These are phyloP conservation scores for Sporisorium reilianum DNA, from an alignment of 1,284 basidiomycete genomes.

Conservation along the genomic window DNA sequence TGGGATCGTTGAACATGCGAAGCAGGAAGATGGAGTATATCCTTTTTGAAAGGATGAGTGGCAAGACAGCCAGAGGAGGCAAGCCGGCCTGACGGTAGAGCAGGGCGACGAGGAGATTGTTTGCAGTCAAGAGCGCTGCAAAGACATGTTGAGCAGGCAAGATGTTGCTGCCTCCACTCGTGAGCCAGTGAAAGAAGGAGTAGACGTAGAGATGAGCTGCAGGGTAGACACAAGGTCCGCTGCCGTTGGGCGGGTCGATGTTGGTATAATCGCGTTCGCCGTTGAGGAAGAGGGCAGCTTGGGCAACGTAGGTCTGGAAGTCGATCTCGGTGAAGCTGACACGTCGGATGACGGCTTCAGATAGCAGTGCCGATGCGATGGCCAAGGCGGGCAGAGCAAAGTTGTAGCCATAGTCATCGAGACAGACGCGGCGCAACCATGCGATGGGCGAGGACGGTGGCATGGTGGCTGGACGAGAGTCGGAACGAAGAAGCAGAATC, in stretches of 20 bases:
- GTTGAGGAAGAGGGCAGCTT: conserved; percentile 81
- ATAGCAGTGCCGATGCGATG: conserved; percentile 22
- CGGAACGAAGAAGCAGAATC: background rate
- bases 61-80: conserved; percentile 73
- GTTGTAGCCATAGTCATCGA: conserved; percentile 38
- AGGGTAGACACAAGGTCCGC: conserved; percentile 94
- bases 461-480: conserved; percentile 14
- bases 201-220: conserved; percentile 92
- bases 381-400: conserved; percentile 30
- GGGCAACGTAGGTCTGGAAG: conserved; percentile 91
- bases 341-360: conserved; percentile 28
- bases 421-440: conserved; percentile 37
- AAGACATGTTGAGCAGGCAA: conserved; percentile 72
- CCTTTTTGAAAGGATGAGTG: conserved; percentile 88
- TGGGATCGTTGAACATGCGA: conserved; percentile 94
- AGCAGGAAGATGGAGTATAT: conserved; percentile 93
- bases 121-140: conserved; percentile 50
- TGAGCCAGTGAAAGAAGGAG: conserved; percentile 78
- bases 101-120: conserved; percentile 43
- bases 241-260: conserved; percentile 81
- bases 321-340: conserved; percentile 88
- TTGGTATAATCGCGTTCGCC: conserved; percentile 88
- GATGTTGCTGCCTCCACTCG: conserved; percentile 76
- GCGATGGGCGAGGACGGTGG: conserved; percentile 15
- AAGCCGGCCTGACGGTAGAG: conserved; percentile 55